Evolutionary conservation across 2,329 filamentous ascomycete species (phyloP).

Genomic region (Aschersonia sp.): DNA sequence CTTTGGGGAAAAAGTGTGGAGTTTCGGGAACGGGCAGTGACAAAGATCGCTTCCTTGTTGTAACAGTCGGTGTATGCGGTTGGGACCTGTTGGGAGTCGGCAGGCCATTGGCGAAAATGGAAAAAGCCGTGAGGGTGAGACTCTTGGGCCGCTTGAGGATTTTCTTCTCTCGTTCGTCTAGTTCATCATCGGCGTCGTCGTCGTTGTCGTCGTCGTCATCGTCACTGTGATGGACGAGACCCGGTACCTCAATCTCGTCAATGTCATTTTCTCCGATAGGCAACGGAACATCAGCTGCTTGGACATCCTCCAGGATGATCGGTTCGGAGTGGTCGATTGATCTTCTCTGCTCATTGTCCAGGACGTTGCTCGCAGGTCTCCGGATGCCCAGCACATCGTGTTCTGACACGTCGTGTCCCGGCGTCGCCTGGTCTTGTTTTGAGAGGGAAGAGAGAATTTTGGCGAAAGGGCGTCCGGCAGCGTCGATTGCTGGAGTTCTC

Average conservation of each 20-base stretch:
- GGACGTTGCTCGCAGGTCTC: constrained; percentile 3
- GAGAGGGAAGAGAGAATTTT: constrained; percentile 23
- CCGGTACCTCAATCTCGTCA: constrained; percentile 68
- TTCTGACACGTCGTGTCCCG: constrained; percentile 19
- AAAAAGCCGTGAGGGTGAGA: constrained; percentile 10
- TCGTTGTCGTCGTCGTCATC: constrained; percentile 33
- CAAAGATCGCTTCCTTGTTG: constrained; percentile 27
- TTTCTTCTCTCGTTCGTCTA: constrained; percentile 19
- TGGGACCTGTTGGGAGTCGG: constrained; percentile 19
- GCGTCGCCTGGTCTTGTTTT: constrained; percentile 19
- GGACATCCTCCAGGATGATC: constrained; percentile 12
- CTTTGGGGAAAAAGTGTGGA: constrained; percentile 2
- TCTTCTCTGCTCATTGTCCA: constrained; percentile 2
- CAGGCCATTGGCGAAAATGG: constrained; percentile 12
- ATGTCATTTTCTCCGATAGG: constrained; percentile 54
- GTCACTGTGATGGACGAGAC: constrained; percentile 30
- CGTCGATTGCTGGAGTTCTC: constrained; percentile 38
- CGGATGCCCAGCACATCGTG: constrained; percentile 14
- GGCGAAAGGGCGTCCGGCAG: constrained; percentile 33
- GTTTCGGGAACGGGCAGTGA: constrained; percentile 30
- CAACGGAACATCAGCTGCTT: constrained; percentile 42
- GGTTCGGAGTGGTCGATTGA: constrained; percentile 8
- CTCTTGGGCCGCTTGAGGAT: constrained; percentile 31
- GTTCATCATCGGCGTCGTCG: constrained; percentile 38
- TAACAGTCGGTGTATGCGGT: constrained; percentile 19